Base-by-base conservation (phyloP, 441 rosid species). In the Arabidopsis hybrid region DNA sequence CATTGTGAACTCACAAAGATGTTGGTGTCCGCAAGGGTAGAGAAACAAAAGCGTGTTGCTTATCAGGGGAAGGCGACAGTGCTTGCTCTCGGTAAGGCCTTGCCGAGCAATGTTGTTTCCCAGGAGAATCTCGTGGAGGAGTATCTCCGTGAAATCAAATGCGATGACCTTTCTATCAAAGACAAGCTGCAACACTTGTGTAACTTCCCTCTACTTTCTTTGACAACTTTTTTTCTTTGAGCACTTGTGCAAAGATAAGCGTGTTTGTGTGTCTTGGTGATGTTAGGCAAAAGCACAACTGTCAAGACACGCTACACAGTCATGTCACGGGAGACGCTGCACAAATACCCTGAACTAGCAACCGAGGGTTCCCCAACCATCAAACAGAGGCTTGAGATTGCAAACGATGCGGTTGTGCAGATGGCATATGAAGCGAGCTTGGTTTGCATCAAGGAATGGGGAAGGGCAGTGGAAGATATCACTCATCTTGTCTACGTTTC, bases 221-320 rank as follows among this genome's bases (percentile, higher is more conserved):
- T 49, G 31, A 34, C 17, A 4, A 26, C 4, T 8, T 45, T 61
- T 21, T 21, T 21, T 61, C 4, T 10, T 46, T 71, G 7, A 21
- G 3, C 29, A 43, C 50, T 57, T 39, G 45, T 11, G 77, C 26
- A 61, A 61, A 26, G 66, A 36, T 35, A 60, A 40, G 21, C 40
- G 51, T 59, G 26, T 47, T 10, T 57, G 8, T 2, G 75, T 3
- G 75, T 74, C 71, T 82, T 62, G 36, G 14, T 71, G 76, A 58
- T 60, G 79, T 67, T 34, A 94, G 97, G 97, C 71, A 92, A 88
- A 85, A 88, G 87, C 43, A 92, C 99, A 6, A 94, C 99, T 1
- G 97, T 94, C 83, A 90, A 90, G 86, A 92, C 93, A 21, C 85
- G 97, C 50, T 94, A 89, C 91, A 92, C 94, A 0, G 99, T 94